phyloP scores from a whole-genome alignment of 495 filamentous ascomycete genomes.

The Amphirosellinia nigrospora region DNA sequence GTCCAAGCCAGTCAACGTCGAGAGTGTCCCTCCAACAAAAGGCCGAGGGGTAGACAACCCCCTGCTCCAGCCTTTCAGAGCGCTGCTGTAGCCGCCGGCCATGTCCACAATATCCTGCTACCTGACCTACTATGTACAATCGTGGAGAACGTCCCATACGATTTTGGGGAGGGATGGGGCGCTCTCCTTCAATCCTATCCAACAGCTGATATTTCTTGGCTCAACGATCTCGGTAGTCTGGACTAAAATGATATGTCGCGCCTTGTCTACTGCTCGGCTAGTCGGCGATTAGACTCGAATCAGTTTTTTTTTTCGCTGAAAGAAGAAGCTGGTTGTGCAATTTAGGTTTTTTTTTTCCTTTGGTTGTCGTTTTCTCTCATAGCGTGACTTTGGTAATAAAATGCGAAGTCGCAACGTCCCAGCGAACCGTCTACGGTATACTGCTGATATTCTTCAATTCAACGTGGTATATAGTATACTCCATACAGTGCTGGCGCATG shows the following conservation, averaged over 20 bases:
- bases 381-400: constrained; percentile 25
- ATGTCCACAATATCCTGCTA: constrained; percentile 24
- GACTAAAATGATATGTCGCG: constrained; percentile 22
- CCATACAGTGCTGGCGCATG: constrained; percentile 11
- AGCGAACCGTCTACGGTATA: constrained; percentile 1
- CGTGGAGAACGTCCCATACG: constrained; percentile 28
- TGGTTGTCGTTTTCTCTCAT: constrained; percentile 21
- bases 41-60: constrained; percentile 41
- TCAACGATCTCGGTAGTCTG: constrained; percentile 29
- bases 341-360: constrained; percentile 7
- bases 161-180: constrained; percentile 23
- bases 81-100: constrained; percentile 51
- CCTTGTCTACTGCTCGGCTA: constrained; percentile 18
- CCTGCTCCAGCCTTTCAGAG: constrained; percentile 49
- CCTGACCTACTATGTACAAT: constrained; percentile 16
- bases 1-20: constrained; percentile 31
- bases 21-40: constrained; percentile 44
- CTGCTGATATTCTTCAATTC: background rate
- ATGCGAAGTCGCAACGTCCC: constrained; percentile 24
- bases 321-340: constrained; percentile 26
- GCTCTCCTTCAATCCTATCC: constrained; percentile 23
- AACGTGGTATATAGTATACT: background rate
- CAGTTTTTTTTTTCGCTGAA: constrained; percentile 16
- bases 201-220: constrained; percentile 23
- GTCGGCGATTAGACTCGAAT: constrained; percentile 24